Percentiles rank a stretch among this genome's conserved stretches.
phyloP scores from a whole-genome alignment of 1,284 basidiomycete genomes.

The Ganoderma leucocontextum region DNA sequence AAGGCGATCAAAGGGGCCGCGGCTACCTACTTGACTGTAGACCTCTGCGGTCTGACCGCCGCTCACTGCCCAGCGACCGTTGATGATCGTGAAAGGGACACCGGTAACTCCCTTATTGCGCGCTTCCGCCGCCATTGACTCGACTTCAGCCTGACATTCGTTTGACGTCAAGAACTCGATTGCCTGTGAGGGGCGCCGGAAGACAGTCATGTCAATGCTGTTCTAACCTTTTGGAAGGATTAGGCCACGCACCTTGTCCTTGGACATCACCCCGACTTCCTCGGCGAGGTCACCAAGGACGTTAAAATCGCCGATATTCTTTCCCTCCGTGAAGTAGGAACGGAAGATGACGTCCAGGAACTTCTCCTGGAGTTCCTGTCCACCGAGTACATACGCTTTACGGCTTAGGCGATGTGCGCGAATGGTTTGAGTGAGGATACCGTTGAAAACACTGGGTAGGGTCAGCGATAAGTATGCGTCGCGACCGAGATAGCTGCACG shows the following conservation, averaged over 20 bases:
- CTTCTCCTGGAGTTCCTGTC: slow-evolving; percentile 67
- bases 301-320: slow-evolving; percentile 67
- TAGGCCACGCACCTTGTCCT: slow-evolving; percentile 57
- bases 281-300: slow-evolving; percentile 72
- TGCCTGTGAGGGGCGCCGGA: slow-evolving; percentile 39
- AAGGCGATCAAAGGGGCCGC: neutral
- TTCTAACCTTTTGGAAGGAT: neutral
- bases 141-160: slow-evolving; percentile 73
- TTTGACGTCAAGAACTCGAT: slow-evolving; percentile 70
- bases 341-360: slow-evolving; percentile 70
- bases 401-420: slow-evolving; percentile 77
- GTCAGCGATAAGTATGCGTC: neutral
- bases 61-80: slow-evolving; percentile 80
- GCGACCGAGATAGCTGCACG: neutral
- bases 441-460: slow-evolving; percentile 55
- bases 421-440: slow-evolving; percentile 70
- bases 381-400: slow-evolving; percentile 75
- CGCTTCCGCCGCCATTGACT: slow-evolving; percentile 72
- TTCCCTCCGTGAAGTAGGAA: slow-evolving; percentile 68
- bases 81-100: slow-evolving; percentile 83
- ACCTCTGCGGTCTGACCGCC: slow-evolving; percentile 79
- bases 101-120: slow-evolving; percentile 78
- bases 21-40: slow-evolving; percentile 66
- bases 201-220: neutral
- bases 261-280: slow-evolving; percentile 65